Evolutionary conservation across 139 green algal genomes (phyloP), one percentile per base, ranked within the genome.

Genomic region (Desmodesmus armatus): DNA sequence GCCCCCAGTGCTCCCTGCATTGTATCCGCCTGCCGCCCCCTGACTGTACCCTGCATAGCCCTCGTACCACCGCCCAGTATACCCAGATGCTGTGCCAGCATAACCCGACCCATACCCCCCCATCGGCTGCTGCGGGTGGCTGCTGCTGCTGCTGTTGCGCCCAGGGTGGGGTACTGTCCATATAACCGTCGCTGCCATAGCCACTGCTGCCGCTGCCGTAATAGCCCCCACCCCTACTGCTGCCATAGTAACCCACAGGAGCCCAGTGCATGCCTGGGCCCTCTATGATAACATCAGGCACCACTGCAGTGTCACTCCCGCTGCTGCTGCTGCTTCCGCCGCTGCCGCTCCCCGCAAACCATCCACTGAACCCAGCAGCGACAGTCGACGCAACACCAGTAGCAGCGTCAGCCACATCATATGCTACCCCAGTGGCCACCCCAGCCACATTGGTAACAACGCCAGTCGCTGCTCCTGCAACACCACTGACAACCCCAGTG

Each of bases 251-350:
- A 33, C 69, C 39, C 37, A 43, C 40, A n/a, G 76, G 76, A 17
- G 53, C 55, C 76, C 76, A 82, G 1, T n/a, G n/a, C n/a, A 72
- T 55, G 3, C 76, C 76, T 40, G 53, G 49, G 35, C 51, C 69
- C 49, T 81, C 76, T 33, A 82, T 82, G 23, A 82, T 82, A n/a
- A 82, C 76, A 71, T 82, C 76, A 58, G 76, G 76, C 37, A 82
- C 76, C 5, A 82, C 39, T 60, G 76, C 76, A 41, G 35, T 82
- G 55, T 58, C 55, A 66, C 37, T 72, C 31, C 53, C 72, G 53
- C 76, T 71, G 76, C 25, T 58, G 76, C 31, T 27, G 7, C 6
- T 82, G 53, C 35, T 82, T 37, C 76, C 55, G 41, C 43, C 27
- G 25, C 60, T 69, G 39, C 39, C 53, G 69, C 69, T 77, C 55